Evolutionary conservation across 768 basidiomycete genomes (phyloP).

Genomic region (Tylopilus balloui): DNA sequence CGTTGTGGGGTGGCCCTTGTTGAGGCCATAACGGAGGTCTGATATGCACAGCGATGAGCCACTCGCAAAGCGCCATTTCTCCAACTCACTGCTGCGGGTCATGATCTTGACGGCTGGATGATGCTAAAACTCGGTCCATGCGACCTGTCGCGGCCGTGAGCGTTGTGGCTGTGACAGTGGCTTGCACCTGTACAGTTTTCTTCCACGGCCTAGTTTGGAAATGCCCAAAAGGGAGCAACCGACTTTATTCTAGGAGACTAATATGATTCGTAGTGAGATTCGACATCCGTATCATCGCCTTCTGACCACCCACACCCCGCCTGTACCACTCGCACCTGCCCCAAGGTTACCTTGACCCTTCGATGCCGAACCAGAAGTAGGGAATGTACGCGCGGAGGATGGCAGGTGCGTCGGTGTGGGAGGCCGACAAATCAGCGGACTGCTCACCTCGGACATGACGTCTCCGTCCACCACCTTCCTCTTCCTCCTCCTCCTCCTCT

Average conservation of each 20-base stretch:
- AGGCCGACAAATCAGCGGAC: conserved; percentile 33
- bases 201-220: conserved; percentile 19
- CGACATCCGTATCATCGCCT: conserved; percentile 34
- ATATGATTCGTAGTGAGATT: conserved; percentile 11
- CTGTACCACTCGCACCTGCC: conserved; percentile 25
- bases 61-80: background rate
- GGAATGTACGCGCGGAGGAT: conserved; percentile 47
- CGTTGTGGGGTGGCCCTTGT: conserved; percentile 88
- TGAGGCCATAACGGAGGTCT: conserved; percentile 85
- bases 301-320: conserved; percentile 50
- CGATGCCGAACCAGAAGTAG: conserved; percentile 45
- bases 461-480: conserved; percentile 24
- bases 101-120: conserved; percentile 63
- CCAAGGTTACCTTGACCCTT: conserved; percentile 38
- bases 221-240: conserved; percentile 7
- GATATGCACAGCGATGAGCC: conserved; percentile 11
- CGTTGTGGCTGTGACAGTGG: conserved; percentile 46
- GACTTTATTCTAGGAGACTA: conserved; percentile 4
- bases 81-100: conserved; percentile 68
- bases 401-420: conserved; percentile 40
- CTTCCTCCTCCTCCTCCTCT: conserved; percentile 41
- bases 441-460: conserved; percentile 35
- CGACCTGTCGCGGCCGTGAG: conserved; percentile 7
- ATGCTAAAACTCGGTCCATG: conserved; percentile 23
- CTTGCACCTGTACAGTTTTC: conserved; percentile 58